Evolutionary conservation across 768 basidiomycete species (phyloP).

Genomic region (Rhodocollybia butyracea): DNA sequence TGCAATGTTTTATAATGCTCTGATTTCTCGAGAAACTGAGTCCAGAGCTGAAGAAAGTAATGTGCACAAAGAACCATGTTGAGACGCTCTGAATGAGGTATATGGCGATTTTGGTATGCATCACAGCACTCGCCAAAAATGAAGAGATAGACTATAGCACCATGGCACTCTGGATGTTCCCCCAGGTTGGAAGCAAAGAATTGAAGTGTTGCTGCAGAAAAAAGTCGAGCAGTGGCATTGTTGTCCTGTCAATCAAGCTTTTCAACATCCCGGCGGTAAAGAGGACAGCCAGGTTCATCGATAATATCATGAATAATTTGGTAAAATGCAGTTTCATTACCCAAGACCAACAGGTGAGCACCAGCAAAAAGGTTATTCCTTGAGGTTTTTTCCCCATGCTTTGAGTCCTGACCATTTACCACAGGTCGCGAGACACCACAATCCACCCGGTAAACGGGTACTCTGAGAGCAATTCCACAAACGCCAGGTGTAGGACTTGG

Average conservation of each 20-base stretch:
- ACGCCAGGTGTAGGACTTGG: no score
- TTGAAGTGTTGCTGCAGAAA: slow-evolving; percentile 29
- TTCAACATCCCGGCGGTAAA: slow-evolving; percentile 26
- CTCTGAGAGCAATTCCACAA: no score
- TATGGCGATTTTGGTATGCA: slow-evolving; percentile 32
- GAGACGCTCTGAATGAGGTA: slow-evolving; percentile 22
- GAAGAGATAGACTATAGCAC: slow-evolving; percentile 34
- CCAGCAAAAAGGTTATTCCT: slow-evolving; percentile 31
- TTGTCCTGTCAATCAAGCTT: slow-evolving; percentile 43
- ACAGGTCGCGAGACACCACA: slow-evolving; percentile 17
- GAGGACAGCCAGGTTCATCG: slow-evolving; percentile 12
- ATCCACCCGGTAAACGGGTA: no score
- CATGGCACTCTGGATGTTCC: slow-evolving; percentile 7
- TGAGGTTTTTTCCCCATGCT: slow-evolving; percentile 27
- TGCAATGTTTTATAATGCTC: slow-evolving; percentile 15
- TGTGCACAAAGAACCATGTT: slow-evolving; percentile 26
- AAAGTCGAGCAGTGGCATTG: slow-evolving; percentile 35
- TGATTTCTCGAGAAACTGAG: slow-evolving; percentile 16
- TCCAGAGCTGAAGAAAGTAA: slow-evolving; percentile 31
- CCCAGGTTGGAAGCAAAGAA: slow-evolving; percentile 21
- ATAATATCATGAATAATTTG: slow-evolving; percentile 17
- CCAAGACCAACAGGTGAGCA: slow-evolving; percentile 24
- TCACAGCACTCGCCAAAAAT: slow-evolving; percentile 35
- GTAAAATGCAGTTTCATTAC: slow-evolving; percentile 17
- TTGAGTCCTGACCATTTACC: slow-evolving; percentile 27